These are phyloP conservation scores for Monascus purpureus DNA, from an alignment of 495 filamentous ascomycete species.

Conservation along the genomic window DNA sequence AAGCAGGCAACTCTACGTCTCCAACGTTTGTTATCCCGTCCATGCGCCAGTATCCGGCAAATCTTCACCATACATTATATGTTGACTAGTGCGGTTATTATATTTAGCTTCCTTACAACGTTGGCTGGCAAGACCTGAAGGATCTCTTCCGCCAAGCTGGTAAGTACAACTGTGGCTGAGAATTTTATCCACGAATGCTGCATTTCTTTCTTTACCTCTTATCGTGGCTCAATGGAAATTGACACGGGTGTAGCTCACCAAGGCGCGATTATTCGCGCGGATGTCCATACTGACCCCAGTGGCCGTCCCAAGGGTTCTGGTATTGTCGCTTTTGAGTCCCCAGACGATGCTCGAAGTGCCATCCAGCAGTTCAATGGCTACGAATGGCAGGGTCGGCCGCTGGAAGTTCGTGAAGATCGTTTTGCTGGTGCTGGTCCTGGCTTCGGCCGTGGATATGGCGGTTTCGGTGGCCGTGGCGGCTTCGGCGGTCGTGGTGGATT, in stretches of 20 bases:
- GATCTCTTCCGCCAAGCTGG: conserved; percentile 97
- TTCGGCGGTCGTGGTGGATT: conserved; percentile 35
- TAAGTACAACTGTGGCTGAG: conserved; percentile 36
- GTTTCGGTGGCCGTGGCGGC: conserved; percentile 39
- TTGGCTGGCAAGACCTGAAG: conserved; percentile 98
- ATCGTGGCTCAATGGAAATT: no score
- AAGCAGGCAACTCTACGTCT: conserved; percentile 87
- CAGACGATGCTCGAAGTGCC: conserved; percentile 88
- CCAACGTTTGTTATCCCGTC: conserved; percentile 81
- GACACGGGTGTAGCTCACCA: conserved; percentile 49
- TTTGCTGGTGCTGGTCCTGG: conserved; percentile 57
- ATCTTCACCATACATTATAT: conserved; percentile 3
- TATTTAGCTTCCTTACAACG: conserved; percentile 83
- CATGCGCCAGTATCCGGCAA: no score
- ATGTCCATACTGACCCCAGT: conserved; percentile 84
- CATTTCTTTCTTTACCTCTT: no score
- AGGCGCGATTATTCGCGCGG: conserved; percentile 84
- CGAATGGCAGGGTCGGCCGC: conserved; percentile 87
- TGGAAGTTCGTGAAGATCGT: conserved; percentile 94
- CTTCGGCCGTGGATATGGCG: conserved; percentile 33
- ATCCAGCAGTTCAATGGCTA: conserved; percentile 97
- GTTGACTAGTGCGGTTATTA: conserved; percentile 7
- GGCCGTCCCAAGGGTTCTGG: conserved; percentile 91
- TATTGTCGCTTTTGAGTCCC: conserved; percentile 89
- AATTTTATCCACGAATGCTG: conserved; percentile 11